Evolutionary conservation across 305 asterid species (phyloP).

Genomic region (Solanum aculeatissimum): DNA sequence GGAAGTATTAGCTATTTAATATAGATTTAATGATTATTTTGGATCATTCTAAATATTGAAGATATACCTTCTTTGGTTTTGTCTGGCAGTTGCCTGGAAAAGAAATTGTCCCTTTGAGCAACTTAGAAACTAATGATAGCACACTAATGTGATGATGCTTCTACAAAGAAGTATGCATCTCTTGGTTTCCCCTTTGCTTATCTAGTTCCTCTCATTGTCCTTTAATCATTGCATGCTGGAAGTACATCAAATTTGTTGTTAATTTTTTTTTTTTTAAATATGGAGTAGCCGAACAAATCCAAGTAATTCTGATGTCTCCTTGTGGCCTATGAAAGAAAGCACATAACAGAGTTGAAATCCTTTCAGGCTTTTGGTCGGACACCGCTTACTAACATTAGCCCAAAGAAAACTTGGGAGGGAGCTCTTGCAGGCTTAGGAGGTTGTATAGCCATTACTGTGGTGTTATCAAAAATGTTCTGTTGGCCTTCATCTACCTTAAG

Average conservation of each 20-base stretch:
- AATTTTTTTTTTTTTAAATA: not conserved
- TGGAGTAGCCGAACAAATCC: not conserved
- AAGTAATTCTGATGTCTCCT: not conserved
- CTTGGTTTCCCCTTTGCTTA: not conserved
- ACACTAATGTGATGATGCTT: not conserved
- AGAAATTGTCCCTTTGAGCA: not conserved
- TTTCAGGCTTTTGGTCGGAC: slow-evolving; percentile 90
- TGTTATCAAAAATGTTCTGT: slow-evolving; percentile 52
- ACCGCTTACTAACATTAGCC: slow-evolving; percentile 78
- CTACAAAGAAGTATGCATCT: not conserved
- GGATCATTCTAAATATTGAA: not conserved
- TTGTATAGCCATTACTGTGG: slow-evolving; percentile 59
- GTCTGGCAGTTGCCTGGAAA: not conserved
- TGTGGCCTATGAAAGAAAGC: not conserved
- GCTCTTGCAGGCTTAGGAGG: slow-evolving; percentile 79
- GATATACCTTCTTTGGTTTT: not conserved
- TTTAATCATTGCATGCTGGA: not conserved
- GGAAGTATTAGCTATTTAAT: not conserved
- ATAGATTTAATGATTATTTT: not conserved
- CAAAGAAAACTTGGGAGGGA: slow-evolving; percentile 99
- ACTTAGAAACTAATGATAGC: not conserved
- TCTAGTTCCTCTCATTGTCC: not conserved
- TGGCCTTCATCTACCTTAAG: slow-evolving; percentile 76
- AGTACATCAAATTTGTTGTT: not conserved
- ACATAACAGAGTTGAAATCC: slow-evolving; percentile 6